phyloP scores from a whole-genome alignment of 768 basidiomycete genomes.

The Albatrellus ellisii region DNA sequence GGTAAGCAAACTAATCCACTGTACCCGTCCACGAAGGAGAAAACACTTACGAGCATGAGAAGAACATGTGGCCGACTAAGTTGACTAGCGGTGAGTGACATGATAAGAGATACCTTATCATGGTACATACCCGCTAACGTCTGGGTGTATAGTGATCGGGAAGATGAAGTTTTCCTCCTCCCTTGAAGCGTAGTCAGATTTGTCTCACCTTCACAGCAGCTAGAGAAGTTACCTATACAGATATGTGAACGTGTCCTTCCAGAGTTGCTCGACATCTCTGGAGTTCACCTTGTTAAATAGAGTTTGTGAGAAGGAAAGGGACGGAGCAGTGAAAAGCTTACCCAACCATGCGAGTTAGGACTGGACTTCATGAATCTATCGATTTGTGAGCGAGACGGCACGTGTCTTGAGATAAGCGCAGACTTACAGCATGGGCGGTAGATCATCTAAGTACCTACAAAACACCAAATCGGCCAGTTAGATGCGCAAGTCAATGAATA shows the following conservation, averaged over 20 bases:
- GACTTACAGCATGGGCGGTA: conserved; percentile 59
- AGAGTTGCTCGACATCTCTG: conserved; percentile 53
- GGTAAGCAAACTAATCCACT: neutral
- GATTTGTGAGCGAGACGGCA: conserved; percentile 1
- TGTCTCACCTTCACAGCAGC: too few species aligned
- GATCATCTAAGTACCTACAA: conserved; percentile 54
- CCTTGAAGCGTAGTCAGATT: conserved; percentile 20
- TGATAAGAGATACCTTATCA: neutral
- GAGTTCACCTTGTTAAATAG: conserved; percentile 36
- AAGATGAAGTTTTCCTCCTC: conserved; percentile 59
- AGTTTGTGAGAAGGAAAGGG: neutral
- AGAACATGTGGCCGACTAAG: conserved; percentile 53
- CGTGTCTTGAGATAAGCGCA: neutral
- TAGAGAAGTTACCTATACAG: conserved; percentile 35
- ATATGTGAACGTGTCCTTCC: conserved; percentile 67
- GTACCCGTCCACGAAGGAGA: neutral
- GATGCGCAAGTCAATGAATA: neutral
- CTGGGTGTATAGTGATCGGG: conserved; percentile 69
- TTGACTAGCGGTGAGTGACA: too few species aligned
- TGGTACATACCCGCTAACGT: conserved; percentile 47
- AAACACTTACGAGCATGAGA: conserved; percentile 46
- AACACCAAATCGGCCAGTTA: neutral
- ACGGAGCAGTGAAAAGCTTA: conserved; percentile 15
- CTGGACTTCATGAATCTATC: conserved; percentile 55
- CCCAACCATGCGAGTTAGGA: conserved; percentile 64